Base-by-base conservation (phyloP, 495 filamentous ascomycete genomes). In the Margaritispora aquatica region DNA sequence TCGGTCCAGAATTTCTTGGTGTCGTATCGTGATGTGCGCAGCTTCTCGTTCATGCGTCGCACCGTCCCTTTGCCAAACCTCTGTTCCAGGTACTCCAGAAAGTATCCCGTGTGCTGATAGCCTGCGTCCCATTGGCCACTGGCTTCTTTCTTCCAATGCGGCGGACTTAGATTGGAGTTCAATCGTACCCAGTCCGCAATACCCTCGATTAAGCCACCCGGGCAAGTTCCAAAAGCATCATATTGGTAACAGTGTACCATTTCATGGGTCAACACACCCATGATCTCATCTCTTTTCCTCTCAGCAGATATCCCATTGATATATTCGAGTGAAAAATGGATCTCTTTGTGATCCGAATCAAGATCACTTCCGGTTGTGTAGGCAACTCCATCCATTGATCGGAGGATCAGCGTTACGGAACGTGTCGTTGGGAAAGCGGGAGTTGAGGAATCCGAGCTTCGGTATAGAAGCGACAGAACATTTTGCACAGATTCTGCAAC, bases 171-270 rank as follows among this genome's bases (percentile, higher is more conserved):
- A 1, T 83, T 82, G 54, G 85, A 83, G 59, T 81, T 84, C 51
- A 98, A 71, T 8, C 94, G 79, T 9, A 98, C 92, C 80, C 90
- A 98, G 69, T 98, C 94, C 17, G 94, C 93, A 56, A 98, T 84
- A 0, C 94, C 94, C 68, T 98, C 94, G 55, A 96, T 86, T 60
- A 98, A 63, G 0, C 94, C 94, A 15, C 85, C 85, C 0, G 93
- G 93, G 17, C 79, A 80, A 2, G 74, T 77, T 0, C 80, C 81
- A 1, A 72, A 74, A 1, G 78, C 87, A 54, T 88, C 84, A 72
- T 88, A 90, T 69, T 98, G 94, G 74, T 88, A 96, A 74, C 92
- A 97, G 69, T 98, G 94, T 11, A 97, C 94, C 61, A 97, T 86
- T 73, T 98, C 94, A 70, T 98, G 94, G 0, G 84, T 83, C 9